Percentiles rank a stretch among this genome's conserved stretches.
phyloP scores from a whole-genome alignment of 2,329 filamentous ascomycete genomes.

The Colletotrichum liaoningense region DNA sequence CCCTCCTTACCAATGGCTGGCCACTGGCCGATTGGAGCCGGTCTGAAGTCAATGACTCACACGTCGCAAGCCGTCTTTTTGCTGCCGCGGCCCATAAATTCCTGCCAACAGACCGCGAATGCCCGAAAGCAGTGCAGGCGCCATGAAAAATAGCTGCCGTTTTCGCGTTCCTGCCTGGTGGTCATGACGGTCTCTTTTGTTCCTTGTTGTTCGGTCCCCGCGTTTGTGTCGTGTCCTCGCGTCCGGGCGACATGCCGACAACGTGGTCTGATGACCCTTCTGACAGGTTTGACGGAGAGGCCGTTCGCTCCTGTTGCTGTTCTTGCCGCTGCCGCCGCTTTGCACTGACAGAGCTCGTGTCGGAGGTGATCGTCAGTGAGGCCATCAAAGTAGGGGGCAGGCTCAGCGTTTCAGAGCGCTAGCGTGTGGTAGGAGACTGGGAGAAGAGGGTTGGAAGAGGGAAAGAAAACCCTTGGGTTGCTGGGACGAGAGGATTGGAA shows the following conservation, averaged over 20 bases:
- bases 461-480: slow-evolving; percentile 1
- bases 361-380: slow-evolving; percentile 31
- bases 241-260: slow-evolving; percentile 22
- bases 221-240: slow-evolving; percentile 22
- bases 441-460: slow-evolving; percentile 16
- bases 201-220: slow-evolving; percentile 1
- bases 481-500: slow-evolving; percentile 21
- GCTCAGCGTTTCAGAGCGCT: slow-evolving; percentile 38
- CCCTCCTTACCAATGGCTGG: slow-evolving; percentile 19
- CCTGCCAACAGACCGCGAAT: slow-evolving; percentile 21
- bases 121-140: slow-evolving; percentile 32
- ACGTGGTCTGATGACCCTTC: slow-evolving; percentile 29
- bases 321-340: slow-evolving; percentile 1
- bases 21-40: slow-evolving; percentile 26
- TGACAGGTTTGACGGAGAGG: slow-evolving; percentile 33
- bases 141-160: slow-evolving; percentile 14
- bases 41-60: slow-evolving; percentile 37
- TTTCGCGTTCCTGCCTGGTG: slow-evolving; percentile 19
- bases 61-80: slow-evolving; percentile 34
- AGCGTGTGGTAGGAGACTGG: slow-evolving; percentile 29
- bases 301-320: slow-evolving; percentile 8
- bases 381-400: slow-evolving; percentile 36
- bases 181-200: not conserved
- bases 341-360: slow-evolving; percentile 28
- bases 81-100: slow-evolving; percentile 32